Base-by-base conservation (phyloP, 2,329 filamentous ascomycete species). In the Hyphodiscus sp. region DNA sequence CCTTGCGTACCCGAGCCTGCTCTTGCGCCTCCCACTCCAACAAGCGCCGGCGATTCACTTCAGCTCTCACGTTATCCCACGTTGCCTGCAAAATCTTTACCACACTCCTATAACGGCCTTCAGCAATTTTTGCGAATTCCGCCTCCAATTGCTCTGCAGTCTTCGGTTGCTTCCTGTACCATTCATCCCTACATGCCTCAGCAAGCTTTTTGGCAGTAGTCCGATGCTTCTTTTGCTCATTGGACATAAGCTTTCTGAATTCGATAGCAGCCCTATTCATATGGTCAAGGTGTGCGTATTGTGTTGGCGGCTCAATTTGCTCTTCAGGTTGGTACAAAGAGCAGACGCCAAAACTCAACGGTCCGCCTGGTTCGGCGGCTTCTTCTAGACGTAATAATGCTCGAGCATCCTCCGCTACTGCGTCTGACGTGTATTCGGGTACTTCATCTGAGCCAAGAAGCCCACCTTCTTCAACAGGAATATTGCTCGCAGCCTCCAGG, bases 261-360 rank as follows among this genome's bases (percentile, higher is more conserved):
- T 91, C 86, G 13, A 86, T 67, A 54, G 87, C 85, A 57, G 95
- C 91, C 46, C 85, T 85, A 45, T 87, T 76, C 50, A 97, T 77
- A 67, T 97, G 89, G 65, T 97, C 91, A 65, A 83, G 80, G 61
- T 95, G 91, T n/a, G 87, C 84, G 76, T 89, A 97, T 64, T 94
- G 89, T 65, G 92, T 89, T 0, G 83, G 80, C 0, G 88, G 88
- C 63, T 89, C 84, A 55, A 74, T 74, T 30, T 79, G 78, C 13
- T 82, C 76, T 58, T 94, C 88, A 0, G 88, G 87, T 18, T 84
- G 77, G 62, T 88, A 94, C 20, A 86, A 73, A 2, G 84, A 85
- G 66, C 88, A 92, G 55, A 79, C 77, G 55, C 83, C 82, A 51
- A 78, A 73, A 49, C 86, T 90, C 26, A 96, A 76, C 3, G 91